Evolutionary conservation across 2,329 filamentous ascomycete genomes (phyloP).

Genomic region (Alternaria angustiovoidea): DNA sequence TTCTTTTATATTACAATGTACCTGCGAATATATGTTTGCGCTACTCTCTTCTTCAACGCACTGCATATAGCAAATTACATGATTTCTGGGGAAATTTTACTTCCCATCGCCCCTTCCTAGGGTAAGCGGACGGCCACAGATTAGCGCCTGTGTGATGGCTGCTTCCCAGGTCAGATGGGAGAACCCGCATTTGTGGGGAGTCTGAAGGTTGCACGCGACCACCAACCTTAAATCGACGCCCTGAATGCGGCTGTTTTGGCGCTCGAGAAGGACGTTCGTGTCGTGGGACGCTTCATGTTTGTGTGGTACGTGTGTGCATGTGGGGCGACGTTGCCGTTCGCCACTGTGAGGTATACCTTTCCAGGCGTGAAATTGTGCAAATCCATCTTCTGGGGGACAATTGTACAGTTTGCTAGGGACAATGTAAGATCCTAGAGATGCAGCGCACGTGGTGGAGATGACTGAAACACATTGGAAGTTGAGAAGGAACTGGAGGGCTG

Average conservation of each 20-base stretch:
- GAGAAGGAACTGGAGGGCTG: not conserved
- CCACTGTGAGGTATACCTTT: not conserved
- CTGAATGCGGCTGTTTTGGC: not conserved
- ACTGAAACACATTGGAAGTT: not conserved
- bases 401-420: not conserved
- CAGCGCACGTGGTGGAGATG: not conserved
- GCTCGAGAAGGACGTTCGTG: not conserved
- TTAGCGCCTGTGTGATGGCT: not conserved
- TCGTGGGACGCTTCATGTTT: not conserved
- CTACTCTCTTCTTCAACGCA: too few relatives aligned
- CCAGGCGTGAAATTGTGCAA: not conserved
- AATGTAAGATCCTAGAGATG: not conserved
- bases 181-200: not conserved
- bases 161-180: not conserved
- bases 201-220: slow-evolving; percentile 1
- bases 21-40: too few relatives aligned
- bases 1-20: too few relatives aligned
- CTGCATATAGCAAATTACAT: not conserved
- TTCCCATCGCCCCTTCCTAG: not conserved
- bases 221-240: not conserved
- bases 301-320: not conserved
- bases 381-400: not conserved
- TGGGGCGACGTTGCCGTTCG: not conserved
- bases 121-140: not conserved
- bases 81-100: not conserved